These are phyloP conservation scores for Leucogyrophana mollusca DNA, from an alignment of 768 basidiomycete genomes.

Conservation along the genomic window DNA sequence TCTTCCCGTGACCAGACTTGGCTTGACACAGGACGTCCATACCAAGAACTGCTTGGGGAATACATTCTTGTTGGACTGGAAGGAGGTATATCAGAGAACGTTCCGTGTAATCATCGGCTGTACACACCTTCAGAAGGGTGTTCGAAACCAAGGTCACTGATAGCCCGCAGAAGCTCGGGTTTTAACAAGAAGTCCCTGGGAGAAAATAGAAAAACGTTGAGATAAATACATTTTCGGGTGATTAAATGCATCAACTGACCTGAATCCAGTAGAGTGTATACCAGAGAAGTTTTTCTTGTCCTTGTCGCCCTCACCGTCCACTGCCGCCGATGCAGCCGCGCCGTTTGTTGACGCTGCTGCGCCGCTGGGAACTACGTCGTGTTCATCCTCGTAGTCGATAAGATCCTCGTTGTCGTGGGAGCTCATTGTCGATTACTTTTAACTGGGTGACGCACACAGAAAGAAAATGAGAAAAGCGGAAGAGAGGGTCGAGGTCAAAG, in stretches of 20 bases:
- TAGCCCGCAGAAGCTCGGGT: constrained; percentile 94
- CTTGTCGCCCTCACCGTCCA: constrained; percentile 60
- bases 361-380: constrained; percentile 70
- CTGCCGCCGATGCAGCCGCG: constrained; percentile 44
- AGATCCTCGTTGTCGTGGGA: constrained; percentile 88
- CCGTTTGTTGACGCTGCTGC: constrained; percentile 45
- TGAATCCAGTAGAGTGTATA: constrained; percentile 99
- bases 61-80: constrained; percentile 98
- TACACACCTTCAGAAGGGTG: constrained; percentile 95
- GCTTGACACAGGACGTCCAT: constrained; percentile 99
- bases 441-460: constrained; percentile 28
- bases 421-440: constrained; percentile 54
- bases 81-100: constrained; percentile 2
- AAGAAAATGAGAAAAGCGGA: constrained; percentile 20
- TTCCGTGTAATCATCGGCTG: not conserved
- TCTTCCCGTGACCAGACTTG: constrained; percentile 98
- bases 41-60: constrained; percentile 97
- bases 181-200: constrained; percentile 95
- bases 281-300: constrained; percentile 99
- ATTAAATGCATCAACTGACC: constrained; percentile 49
- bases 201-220: constrained; percentile 9
- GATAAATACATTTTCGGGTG: not conserved
- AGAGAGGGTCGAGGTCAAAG: constrained; percentile 18
- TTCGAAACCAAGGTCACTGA: constrained; percentile 99
- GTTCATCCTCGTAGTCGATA: constrained; percentile 93